Conservation (phyloP, 306 rosid species). For the Gleditsia sinensis region DNA sequence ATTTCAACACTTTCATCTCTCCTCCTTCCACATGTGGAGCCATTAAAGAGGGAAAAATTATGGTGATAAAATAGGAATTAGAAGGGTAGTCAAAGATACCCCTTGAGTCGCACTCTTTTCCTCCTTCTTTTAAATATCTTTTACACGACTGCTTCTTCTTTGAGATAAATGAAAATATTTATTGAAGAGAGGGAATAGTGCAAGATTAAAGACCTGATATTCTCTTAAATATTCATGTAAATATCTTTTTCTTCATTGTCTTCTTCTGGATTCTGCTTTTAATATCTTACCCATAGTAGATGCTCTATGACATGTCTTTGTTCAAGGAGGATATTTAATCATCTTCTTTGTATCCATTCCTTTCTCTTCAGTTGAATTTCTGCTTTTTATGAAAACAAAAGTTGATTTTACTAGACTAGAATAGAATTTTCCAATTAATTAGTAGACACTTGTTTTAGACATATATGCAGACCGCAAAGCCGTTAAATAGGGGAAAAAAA, state of each 20-base stretch:
- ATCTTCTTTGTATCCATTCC: background rate
- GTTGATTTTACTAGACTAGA: too few relatives aligned
- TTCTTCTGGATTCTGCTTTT: background rate
- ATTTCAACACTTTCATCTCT: slow-evolving; percentile 3
- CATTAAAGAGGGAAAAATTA: slow-evolving; percentile 11
- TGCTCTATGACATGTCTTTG: too few relatives aligned
- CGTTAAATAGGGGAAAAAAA: background rate
- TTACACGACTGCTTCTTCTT: background rate
- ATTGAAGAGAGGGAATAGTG: slow-evolving; percentile 7
- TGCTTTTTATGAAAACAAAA: too few relatives aligned
- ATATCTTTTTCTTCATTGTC: background rate
- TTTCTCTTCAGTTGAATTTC: background rate
- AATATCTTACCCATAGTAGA: too few relatives aligned
- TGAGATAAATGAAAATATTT: background rate
- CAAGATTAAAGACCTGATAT: background rate
- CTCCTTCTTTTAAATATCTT: slow-evolving; percentile 5
- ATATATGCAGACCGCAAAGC: background rate
- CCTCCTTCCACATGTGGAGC: background rate
- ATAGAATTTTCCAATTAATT: too few relatives aligned
- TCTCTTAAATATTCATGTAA: background rate
- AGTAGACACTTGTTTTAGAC: background rate
- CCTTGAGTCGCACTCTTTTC: background rate
- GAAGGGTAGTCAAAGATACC: background rate
- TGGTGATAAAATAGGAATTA: slow-evolving; percentile 9
- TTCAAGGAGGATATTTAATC: too few relatives aligned